These are phyloP conservation scores for Coelastrella sp. DNA, from an alignment of 139 green algal genomes.

Conservation along the genomic window DNA sequence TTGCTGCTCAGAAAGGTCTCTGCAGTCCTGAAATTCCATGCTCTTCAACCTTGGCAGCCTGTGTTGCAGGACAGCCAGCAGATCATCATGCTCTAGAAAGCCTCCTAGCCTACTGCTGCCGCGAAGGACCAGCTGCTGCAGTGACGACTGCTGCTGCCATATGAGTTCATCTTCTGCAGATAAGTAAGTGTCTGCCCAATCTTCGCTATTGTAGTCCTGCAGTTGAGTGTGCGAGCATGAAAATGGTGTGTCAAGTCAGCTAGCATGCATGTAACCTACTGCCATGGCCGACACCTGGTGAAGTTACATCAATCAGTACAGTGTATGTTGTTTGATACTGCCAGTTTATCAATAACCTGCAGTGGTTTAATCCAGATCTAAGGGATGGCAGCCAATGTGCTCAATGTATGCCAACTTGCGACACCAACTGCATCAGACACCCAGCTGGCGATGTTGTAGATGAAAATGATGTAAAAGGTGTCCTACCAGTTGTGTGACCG, in stretches of 20 bases:
- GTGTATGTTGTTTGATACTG: too few relatives aligned
- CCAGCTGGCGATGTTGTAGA: too few relatives aligned
- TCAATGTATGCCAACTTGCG: too few relatives aligned
- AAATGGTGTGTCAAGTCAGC: neutral
- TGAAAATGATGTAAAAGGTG: too few relatives aligned
- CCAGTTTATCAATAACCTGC: too few relatives aligned
- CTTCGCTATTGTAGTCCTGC: neutral
- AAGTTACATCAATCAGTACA: too few relatives aligned
- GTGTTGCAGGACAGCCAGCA: neutral
- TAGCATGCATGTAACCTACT: neutral
- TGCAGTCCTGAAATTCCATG: neutral
- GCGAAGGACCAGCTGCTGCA: neutral
- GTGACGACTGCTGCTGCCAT: neutral
- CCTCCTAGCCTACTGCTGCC: neutral
- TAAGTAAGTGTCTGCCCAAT: neutral
- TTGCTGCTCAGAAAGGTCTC: neutral
- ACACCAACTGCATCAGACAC: too few relatives aligned
- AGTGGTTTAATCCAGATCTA: too few relatives aligned
- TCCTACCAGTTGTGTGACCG: too few relatives aligned
- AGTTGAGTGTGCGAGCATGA: neutral
- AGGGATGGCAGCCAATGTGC: too few relatives aligned
- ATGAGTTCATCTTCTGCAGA: neutral
- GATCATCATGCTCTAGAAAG: neutral
- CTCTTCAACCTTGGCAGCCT: neutral
- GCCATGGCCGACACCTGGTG: neutral